Conservation (phyloP, 768 basidiomycete genomes). For the Leccinum truebloodii region DNA sequence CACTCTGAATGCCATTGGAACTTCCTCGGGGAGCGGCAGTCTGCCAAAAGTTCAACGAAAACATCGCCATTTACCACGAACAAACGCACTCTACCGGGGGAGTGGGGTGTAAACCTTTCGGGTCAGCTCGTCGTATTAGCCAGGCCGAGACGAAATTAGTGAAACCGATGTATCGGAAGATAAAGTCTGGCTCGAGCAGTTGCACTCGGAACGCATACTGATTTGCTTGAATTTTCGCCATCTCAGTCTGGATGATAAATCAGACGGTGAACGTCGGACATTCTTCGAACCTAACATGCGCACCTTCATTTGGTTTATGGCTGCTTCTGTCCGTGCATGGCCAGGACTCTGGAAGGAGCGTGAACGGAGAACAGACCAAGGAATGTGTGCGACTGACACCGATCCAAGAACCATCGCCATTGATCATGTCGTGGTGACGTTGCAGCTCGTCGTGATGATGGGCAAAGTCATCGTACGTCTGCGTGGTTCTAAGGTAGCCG, state of each 20-base stretch:
- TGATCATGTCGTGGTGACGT: constrained; percentile 71
- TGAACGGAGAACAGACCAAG: background rate
- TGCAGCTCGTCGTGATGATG: constrained; percentile 79
- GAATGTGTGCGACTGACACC: constrained; percentile 51
- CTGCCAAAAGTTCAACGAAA: constrained; percentile 40
- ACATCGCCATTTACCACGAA: background rate
- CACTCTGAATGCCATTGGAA: constrained; percentile 81
- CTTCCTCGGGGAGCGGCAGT: constrained; percentile 81
- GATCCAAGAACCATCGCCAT: constrained; percentile 80
- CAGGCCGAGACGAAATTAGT: constrained; percentile 91
- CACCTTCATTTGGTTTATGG: constrained; percentile 78
- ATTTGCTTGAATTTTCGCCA: constrained; percentile 66
- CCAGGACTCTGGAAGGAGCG: constrained; percentile 54
- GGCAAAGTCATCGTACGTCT: constrained; percentile 67
- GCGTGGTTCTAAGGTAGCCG: constrained; percentile 81
- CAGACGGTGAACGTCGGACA: background rate
- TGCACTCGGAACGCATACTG: constrained; percentile 85
- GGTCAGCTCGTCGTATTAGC: constrained; percentile 90
- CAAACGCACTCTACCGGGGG: constrained; percentile 61
- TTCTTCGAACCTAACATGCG: background rate
- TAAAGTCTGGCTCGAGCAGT: constrained; percentile 82
- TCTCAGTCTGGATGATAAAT: constrained; percentile 52
- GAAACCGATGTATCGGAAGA: constrained; percentile 77
- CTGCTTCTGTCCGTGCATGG: constrained; percentile 75
- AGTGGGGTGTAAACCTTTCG: constrained; percentile 72